Base-by-base conservation (phyloP, 441 rosid genomes). In the Hura crepitans region DNA sequence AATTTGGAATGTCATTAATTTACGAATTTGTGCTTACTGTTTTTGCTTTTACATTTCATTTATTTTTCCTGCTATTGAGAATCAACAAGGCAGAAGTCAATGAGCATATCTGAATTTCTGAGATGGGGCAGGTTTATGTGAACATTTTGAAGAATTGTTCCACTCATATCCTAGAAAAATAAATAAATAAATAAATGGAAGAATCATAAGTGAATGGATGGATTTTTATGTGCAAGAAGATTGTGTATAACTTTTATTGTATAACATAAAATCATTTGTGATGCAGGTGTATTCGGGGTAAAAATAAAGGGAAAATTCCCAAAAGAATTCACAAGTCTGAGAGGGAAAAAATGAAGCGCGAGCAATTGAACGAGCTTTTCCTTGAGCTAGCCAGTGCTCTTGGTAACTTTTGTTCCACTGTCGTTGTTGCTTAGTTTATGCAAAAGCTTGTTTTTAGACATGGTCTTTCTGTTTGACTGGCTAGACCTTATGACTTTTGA, bases 321-420 rank as follows among this genome's bases (percentile, higher is more conserved):
- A 92, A 82, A 82, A 87, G 92, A 82, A 69, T 82, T 31, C 87
- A 90, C 85, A 94, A 94, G 78, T 87, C 99, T 23, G 96, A 85
- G 84, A 81, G 94, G 73, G 99, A 94, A 89, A 92, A 86, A 81
- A 84, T 85, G 78, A 94, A 94, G 81, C 99, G 99, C 6, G 99
- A 92, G 82, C 94, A 87, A 72, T 80, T 94, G 84, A 94, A 92
- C 75, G 97, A 90, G 43, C 94, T 90, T 51, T 94, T 94, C 79
- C 68, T 84, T 73, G 90, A 92, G 50, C 86, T 94, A 71, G 99
- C 90, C 17, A 74, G 59, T 73, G 85, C 90, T 33, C 86, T 92
- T 28, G 97, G 99, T 94, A 88, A 76, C 17, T 65, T 72, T 5
- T 56, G 27, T 7, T 72, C 57, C 68, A 74, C 65, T 69, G 51